Percentiles rank a stretch among this genome's conserved stretches.
Evolutionary conservation across 164 flowering plant genomes (phyloP).

Genomic region (Platanus orientalis): DNA sequence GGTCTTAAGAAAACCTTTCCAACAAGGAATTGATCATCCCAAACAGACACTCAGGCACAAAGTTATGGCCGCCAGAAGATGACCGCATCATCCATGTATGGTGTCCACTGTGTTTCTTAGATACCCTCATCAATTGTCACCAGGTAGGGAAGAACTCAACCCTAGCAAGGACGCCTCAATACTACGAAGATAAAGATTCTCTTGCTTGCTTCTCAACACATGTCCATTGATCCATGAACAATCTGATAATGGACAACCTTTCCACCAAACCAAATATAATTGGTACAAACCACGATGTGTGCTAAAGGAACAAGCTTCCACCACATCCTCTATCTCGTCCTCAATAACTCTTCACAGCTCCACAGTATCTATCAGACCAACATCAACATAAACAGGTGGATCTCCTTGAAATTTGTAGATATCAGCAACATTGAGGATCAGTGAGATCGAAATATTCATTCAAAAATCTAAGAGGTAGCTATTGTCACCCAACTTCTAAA

Average conservation of each 20-base stretch:
- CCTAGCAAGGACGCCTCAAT: neutral
- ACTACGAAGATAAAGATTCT: neutral
- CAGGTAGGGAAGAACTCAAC: neutral
- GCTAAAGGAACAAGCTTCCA: too few relatives aligned
- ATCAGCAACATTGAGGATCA: too few relatives aligned
- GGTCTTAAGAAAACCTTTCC: too few relatives aligned
- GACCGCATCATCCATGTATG: too few relatives aligned
- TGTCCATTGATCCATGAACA: neutral
- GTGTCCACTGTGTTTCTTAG: too few relatives aligned
- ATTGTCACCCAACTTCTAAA: neutral
- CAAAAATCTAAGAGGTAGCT: neutral
- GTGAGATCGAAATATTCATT: neutral
- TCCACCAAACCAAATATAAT: neutral
- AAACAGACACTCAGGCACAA: too few relatives aligned
- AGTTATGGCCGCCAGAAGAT: too few relatives aligned
- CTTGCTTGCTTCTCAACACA: neutral
- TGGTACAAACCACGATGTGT: neutral
- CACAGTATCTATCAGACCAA: neutral
- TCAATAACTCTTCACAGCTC: neutral
- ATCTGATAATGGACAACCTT: neutral
- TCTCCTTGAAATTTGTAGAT: neutral
- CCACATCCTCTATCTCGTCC: constrained; percentile 1
- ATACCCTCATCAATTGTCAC: too few relatives aligned
- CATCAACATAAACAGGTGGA: neutral
- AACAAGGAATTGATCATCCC: too few relatives aligned